Evolutionary conservation across 257 asterid genomes (phyloP), one percentile per base, ranked within the genome.

Genomic region (Plantago ovata): DNA sequence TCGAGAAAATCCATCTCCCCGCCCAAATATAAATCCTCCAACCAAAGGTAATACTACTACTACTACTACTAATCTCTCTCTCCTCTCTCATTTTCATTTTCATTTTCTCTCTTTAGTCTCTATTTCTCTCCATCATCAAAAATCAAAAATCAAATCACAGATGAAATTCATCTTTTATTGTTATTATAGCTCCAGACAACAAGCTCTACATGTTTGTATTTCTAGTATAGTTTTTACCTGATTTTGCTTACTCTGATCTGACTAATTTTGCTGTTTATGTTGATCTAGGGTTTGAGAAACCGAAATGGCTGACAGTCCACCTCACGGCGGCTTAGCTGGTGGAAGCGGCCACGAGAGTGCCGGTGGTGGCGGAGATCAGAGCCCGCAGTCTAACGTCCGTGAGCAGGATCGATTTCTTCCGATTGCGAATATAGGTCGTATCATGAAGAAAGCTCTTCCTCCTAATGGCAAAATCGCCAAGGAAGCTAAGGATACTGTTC

Each of bases 401-500:
- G 94, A 84, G 58, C 94, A 79, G 69, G 94, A 84, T 72, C 81
- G 89, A 13, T 79, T 72, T 56, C 83, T 84, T 4, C 94, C 94
- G 24, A 79, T 84, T 38, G 94, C 94, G 32, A 84, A 84, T 65
- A 79, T 84, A 1, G 84, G 89, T 3, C 82, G 94, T 10, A 84
- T 84, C 65, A 84, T 84, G 94, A 84, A 84, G 74, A 84, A 81
- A 53, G 94, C 85, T 14, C 66, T 84, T 72, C 94, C 94, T 38
- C 61, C 87, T 9, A 84, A 84, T 38, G 94, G 87, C 10, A 84
- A 81, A 74, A 84, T 84, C 57, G 84, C 85, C 9, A 81, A 79
- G 78, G 94, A 84, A n/a, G 80, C 94, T 3, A 84, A 84, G 73
- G 94, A 84, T 54, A 77, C 86, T 38, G 94, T 81, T 54, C 89